phyloP scores from a whole-genome alignment of 306 rosid species.

The Potentilla sterilis region DNA sequence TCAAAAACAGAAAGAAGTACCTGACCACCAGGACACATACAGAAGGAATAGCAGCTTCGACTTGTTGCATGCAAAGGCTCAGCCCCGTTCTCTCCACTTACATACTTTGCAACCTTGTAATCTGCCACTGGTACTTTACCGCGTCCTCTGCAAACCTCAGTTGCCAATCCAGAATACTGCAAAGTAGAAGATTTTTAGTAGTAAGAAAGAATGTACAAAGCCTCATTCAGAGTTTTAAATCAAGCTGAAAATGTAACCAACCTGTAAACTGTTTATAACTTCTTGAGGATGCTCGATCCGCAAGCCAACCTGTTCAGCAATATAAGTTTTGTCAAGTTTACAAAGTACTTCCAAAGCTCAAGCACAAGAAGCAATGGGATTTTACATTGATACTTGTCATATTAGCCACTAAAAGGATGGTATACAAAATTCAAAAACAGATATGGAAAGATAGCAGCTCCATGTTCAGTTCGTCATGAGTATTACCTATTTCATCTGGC shows the following conservation, averaged over 20 bases:
- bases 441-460: not conserved
- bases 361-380: constrained; percentile 8
- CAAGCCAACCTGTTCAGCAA: constrained; percentile 76
- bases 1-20: constrained; percentile 39
- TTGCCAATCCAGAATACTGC: constrained; percentile 84
- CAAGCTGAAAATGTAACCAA: constrained; percentile 28
- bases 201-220: not conserved
- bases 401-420: not conserved
- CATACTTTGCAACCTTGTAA: constrained; percentile 75
- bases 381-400: not conserved
- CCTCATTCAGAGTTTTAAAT: not conserved
- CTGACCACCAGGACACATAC: constrained; percentile 99
- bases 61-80: constrained; percentile 38
- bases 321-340: constrained; percentile 19
- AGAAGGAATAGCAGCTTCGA: constrained; percentile 90
- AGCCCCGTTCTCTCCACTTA: constrained; percentile 34
- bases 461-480: not conserved
- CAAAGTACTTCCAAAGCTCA: constrained; percentile 15
- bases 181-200: not conserved
- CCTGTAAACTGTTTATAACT: constrained; percentile 81
- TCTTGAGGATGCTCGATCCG: constrained; percentile 98
- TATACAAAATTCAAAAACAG: not conserved
- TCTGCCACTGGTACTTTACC: constrained; percentile 97
- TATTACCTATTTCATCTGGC: not conserved
- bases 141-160: constrained; percentile 77